phyloP scores from a whole-genome alignment of 1,284 basidiomycete species.

The Ustilago loliicola region DNA sequence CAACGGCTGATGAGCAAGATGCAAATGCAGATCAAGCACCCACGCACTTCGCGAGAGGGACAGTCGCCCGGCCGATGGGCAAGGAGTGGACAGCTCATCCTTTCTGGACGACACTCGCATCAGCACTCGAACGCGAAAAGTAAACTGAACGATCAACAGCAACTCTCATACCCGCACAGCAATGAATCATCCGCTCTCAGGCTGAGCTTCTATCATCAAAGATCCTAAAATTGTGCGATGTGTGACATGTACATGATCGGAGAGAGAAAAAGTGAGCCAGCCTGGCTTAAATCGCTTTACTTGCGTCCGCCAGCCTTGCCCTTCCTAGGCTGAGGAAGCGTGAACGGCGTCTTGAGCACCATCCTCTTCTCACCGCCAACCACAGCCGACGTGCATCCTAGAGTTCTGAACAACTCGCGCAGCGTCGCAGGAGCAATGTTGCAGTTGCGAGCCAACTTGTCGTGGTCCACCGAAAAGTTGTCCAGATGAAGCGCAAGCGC shows the following conservation, averaged over 20 bases:
- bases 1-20: not conserved
- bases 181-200: not conserved
- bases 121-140: slow-evolving; percentile 12
- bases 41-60: slow-evolving; percentile 40
- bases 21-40: not conserved
- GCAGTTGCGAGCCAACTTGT: slow-evolving; percentile 44
- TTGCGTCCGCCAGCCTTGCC: slow-evolving; percentile 44
- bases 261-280: not conserved
- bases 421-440: slow-evolving; percentile 40
- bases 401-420: slow-evolving; percentile 51
- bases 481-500: slow-evolving; percentile 66
- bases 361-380: slow-evolving; percentile 54
- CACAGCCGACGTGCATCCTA: slow-evolving; percentile 54
- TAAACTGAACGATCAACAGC: not conserved
- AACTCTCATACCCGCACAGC: not conserved
- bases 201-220: not conserved
- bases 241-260: slow-evolving; percentile 20
- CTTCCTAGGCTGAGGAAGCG: slow-evolving; percentile 48
- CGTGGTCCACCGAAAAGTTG: slow-evolving; percentile 60
- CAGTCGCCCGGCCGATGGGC: slow-evolving; percentile 32
- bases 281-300: not conserved
- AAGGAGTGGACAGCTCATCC: slow-evolving; percentile 32
- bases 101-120: slow-evolving; percentile 34
- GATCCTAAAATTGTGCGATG: slow-evolving; percentile 5
- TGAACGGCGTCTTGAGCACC: slow-evolving; percentile 57